Evolutionary conservation across 306 rosid genomes (phyloP).

Genomic region (Mucuna pruriens): DNA sequence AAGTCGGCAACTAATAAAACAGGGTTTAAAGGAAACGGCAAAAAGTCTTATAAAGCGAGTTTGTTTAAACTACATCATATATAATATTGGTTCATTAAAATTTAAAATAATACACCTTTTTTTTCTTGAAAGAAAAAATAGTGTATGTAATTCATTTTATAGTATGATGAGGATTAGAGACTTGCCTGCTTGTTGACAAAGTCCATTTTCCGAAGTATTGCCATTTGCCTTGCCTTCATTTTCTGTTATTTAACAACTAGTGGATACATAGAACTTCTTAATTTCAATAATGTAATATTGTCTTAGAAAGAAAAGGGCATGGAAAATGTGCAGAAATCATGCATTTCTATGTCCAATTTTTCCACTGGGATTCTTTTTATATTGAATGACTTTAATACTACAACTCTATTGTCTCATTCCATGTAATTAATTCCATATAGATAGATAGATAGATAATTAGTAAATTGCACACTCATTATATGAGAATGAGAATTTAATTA

Average conservation of each 20-base stretch:
- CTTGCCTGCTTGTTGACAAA: not conserved
- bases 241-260: not conserved
- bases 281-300: conserved; percentile 19
- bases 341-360: not conserved
- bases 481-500: not conserved
- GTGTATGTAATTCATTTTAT: not conserved
- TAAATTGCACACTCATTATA: not conserved
- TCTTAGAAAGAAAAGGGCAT: not conserved
- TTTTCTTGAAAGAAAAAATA: not conserved
- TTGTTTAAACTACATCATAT: not conserved
- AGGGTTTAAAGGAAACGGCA: not conserved
- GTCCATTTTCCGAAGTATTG: conserved; percentile 13
- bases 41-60: not conserved
- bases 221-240: not conserved
- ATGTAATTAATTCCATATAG: not conserved
- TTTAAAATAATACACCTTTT: not conserved
- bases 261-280: conserved; percentile 38
- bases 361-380: conserved; percentile 2
- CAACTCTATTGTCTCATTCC: not conserved
- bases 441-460: not conserved
- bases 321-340: conserved; percentile 6
- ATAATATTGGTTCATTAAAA: not conserved
- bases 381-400: not conserved
- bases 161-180: not conserved
- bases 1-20: conserved; percentile 9